A percentile compares a stretch with the other conserved stretches of the same genome.
These are phyloP conservation scores for Orbilia oligospora DNA, from an alignment of 2,329 filamentous ascomycete genomes.

Conservation along the genomic window DNA sequence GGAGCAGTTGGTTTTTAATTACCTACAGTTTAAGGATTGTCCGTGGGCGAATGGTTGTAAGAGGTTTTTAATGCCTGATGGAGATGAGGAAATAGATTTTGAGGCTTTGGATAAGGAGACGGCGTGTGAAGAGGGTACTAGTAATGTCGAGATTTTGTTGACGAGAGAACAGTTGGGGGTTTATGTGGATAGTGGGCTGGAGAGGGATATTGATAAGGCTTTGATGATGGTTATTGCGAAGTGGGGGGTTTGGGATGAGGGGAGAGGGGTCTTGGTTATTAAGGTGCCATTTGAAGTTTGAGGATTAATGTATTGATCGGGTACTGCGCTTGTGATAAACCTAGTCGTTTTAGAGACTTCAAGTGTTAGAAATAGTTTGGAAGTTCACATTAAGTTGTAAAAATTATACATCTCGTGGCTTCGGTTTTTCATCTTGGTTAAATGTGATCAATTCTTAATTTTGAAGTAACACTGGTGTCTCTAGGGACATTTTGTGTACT, in stretches of 20 bases:
- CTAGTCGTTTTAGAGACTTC: too few species aligned
- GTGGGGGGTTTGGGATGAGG: constrained; percentile 23
- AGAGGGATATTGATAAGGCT: constrained; percentile 9
- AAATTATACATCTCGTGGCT: too few species aligned
- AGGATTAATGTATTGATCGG: neutral
- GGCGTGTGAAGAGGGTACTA: neutral
- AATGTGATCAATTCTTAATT: too few species aligned
- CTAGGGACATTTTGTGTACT: too few species aligned
- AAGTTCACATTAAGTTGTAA: too few species aligned
- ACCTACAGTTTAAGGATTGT: neutral
- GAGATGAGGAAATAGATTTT: neutral
- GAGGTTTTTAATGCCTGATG: neutral
- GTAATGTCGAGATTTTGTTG: constrained; percentile 12
- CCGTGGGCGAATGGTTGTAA: neutral
- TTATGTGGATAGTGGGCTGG: constrained; percentile 11
- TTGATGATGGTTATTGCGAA: constrained; percentile 4
- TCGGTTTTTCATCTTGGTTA: too few species aligned
- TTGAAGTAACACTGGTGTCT: too few species aligned
- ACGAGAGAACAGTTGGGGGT: constrained; percentile 4
- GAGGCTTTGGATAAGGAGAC: neutral
- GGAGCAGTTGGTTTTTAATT: neutral
- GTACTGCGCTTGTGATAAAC: too few species aligned
- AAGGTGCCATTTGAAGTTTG: neutral
- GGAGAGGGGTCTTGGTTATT: neutral
- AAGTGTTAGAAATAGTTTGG: too few species aligned